phyloP scores from a whole-genome alignment of 495 filamentous ascomycete genomes.

The Neurospora hispaniola region DNA sequence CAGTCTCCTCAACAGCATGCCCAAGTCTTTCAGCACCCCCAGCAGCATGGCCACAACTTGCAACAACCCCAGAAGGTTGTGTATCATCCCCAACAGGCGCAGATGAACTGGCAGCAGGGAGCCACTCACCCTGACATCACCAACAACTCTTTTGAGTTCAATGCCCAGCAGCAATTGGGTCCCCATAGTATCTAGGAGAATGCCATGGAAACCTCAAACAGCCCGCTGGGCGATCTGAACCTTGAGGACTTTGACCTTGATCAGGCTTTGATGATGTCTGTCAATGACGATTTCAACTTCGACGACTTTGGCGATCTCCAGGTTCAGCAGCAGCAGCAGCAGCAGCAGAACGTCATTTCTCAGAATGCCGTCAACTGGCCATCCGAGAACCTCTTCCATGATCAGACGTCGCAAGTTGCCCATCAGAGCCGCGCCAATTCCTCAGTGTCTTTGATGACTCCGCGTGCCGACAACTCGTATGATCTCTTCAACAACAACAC shows the following conservation, averaged over 20 bases:
- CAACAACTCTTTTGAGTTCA: background rate
- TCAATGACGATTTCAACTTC: background rate
- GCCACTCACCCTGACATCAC: background rate
- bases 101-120: background rate
- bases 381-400: background rate
- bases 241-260: background rate
- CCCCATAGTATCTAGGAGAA: background rate
- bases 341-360: background rate
- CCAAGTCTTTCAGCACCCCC: background rate
- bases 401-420: background rate
- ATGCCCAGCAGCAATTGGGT: background rate
- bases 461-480: background rate
- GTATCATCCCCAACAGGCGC: background rate
- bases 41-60: background rate
- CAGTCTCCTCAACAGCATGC: background rate
- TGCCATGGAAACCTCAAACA: background rate
- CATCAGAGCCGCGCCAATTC: background rate
- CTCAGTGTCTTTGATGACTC: background rate
- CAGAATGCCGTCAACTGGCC: background rate
- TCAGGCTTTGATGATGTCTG: background rate
- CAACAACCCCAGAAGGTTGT: background rate
- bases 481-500: background rate
- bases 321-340: background rate
- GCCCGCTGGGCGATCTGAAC: background rate
- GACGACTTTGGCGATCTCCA: background rate